Percentiles rank a stretch among this genome's conserved stretches.
phyloP scores from a whole-genome alignment of 2,329 filamentous ascomycete species.

The Calonectria hawksworthii region DNA sequence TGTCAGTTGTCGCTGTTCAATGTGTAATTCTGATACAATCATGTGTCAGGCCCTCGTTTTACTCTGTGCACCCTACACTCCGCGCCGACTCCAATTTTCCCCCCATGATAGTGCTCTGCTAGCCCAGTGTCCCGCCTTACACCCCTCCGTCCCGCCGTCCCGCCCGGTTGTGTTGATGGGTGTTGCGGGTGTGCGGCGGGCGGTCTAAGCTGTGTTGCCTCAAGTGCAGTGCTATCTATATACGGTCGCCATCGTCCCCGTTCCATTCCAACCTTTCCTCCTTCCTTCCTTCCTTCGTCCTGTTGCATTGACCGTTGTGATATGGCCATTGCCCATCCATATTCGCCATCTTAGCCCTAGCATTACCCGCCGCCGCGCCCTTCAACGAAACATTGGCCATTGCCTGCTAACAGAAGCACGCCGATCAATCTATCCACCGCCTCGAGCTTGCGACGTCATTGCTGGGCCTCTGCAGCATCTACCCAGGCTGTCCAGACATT shows the following conservation, averaged over 20 bases:
- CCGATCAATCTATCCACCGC: conserved; percentile 1
- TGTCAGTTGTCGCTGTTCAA: not conserved
- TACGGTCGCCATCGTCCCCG: conserved; percentile 12
- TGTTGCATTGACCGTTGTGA: conserved; percentile 17
- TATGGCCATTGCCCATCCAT: not conserved
- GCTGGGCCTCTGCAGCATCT: not conserved
- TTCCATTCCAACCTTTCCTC: conserved; percentile 21
- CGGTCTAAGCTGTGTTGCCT: not conserved
- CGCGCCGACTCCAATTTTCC: not conserved
- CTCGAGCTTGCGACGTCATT: not conserved
- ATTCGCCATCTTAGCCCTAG: not conserved
- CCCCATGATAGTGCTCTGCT: conserved; percentile 6
- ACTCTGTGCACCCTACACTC: conserved; percentile 17
- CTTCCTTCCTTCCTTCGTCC: conserved; percentile 28
- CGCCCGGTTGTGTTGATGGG: not conserved
- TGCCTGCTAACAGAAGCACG: not conserved
- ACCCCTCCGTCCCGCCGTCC: not conserved
- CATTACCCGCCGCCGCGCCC: not conserved
- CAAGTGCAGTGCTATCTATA: conserved; percentile 7
- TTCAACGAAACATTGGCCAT: not conserved
- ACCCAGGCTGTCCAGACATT: not conserved
- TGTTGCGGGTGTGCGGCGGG: not conserved
- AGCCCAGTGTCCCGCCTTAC: not conserved
- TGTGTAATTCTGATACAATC: not conserved
- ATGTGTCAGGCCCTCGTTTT: not conserved